phyloP scores from a whole-genome alignment of 345 rosid species.

The Eucalyptus marginata region DNA sequence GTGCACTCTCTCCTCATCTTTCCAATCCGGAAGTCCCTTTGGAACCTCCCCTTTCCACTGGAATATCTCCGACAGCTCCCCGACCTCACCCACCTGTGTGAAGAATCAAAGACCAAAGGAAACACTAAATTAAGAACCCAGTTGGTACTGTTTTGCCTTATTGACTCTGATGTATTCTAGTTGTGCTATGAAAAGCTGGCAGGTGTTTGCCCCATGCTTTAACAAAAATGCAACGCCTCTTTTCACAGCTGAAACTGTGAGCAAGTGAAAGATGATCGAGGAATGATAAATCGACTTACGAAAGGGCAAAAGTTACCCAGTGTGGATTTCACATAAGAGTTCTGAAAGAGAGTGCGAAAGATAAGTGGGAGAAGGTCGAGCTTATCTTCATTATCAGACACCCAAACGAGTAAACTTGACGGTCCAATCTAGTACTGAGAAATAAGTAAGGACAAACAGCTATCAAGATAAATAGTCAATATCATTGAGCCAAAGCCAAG shows the following conservation, averaged over 20 bases:
- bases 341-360: not conserved
- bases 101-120: not conserved
- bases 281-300: not conserved
- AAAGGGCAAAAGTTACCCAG: not conserved
- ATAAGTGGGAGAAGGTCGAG: not conserved
- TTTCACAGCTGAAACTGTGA: not conserved
- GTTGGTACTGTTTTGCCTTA: not conserved
- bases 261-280: not conserved
- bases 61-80: conserved; percentile 88
- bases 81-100: conserved; percentile 85
- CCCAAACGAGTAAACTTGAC: not conserved
- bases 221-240: not conserved
- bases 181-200: not conserved
- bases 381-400: not conserved
- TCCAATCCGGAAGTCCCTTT: conserved; percentile 73
- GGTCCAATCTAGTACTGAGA: not conserved
- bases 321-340: not conserved
- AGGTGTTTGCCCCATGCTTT: not conserved
- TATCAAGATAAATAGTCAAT: not conserved
- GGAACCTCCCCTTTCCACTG: conserved; percentile 98
- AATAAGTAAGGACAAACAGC: not conserved
- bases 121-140: not conserved
- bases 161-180: not conserved
- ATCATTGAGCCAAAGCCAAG: not conserved
- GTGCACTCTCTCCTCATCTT: conserved; percentile 78